These are phyloP conservation scores for Tuber borchii DNA, from an alignment of 495 filamentous ascomycete species.

Conservation along the genomic window DNA sequence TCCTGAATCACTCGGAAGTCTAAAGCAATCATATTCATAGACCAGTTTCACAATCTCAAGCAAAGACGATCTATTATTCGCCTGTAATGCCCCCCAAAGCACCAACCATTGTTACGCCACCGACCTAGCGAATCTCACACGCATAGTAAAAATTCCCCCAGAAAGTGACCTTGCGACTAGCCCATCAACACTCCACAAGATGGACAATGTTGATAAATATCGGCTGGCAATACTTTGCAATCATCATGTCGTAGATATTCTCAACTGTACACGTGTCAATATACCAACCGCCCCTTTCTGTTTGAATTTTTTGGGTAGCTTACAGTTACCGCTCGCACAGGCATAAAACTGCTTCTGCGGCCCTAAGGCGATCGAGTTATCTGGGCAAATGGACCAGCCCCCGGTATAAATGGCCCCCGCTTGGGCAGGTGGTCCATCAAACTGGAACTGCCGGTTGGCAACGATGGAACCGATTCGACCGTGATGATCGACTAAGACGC, in stretches of 20 bases:
- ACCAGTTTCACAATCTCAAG: not conserved
- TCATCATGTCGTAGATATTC: constrained; percentile 32
- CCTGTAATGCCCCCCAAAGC: not conserved
- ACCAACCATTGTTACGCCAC: not conserved
- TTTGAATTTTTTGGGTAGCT: not conserved
- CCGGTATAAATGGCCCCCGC: constrained; percentile 60
- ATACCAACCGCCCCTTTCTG: not conserved
- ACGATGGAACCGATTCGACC: constrained; percentile 65
- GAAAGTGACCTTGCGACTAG: not conserved
- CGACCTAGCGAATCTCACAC: not conserved
- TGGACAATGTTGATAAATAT: constrained; percentile 18
- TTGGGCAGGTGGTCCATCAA: constrained; percentile 61
- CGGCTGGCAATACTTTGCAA: constrained; percentile 22
- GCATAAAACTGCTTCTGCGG: constrained; percentile 22
- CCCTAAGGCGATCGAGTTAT: constrained; percentile 29
- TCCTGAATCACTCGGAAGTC: not conserved
- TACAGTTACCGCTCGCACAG: constrained; percentile 30
- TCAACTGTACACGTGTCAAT: constrained; percentile 16
- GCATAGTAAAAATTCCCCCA: not conserved
- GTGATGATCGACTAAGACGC: constrained; percentile 52
- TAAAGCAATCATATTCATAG: not conserved
- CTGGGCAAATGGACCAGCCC: constrained; percentile 57
- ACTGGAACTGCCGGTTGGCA: constrained; percentile 69
- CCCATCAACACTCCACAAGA: constrained; percentile 9
- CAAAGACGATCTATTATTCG: not conserved